Evolutionary conservation across 768 basidiomycete species (phyloP).

Genomic region (Chalciporus piperatus): DNA sequence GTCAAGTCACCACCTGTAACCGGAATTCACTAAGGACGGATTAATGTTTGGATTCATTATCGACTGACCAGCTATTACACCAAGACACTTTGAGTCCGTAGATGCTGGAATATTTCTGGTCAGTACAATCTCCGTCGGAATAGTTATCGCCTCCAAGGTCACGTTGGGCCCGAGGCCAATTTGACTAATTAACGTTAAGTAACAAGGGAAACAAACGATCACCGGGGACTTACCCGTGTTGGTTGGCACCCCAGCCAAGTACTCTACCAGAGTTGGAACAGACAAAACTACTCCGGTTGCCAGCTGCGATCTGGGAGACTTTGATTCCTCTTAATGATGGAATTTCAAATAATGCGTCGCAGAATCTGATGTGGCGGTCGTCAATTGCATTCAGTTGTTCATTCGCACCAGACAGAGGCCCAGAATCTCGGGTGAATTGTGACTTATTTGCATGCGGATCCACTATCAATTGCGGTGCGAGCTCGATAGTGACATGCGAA

Average conservation of each 20-base stretch:
- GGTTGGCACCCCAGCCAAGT: conserved; percentile 88
- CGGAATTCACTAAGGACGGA: conserved; percentile 1
- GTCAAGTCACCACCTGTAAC: conserved; percentile 68
- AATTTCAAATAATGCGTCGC: conserved; percentile 70
- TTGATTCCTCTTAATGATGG: conserved; percentile 64
- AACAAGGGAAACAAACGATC: not conserved
- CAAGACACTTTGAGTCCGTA: conserved; percentile 57
- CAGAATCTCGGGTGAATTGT: conserved; percentile 33
- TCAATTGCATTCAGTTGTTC: conserved; percentile 29
- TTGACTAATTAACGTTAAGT: conserved; percentile 49
- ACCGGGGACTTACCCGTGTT: conserved; percentile 57
- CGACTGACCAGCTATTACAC: conserved; percentile 59
- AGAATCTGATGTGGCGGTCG: conserved; percentile 56
- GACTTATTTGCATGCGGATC: conserved; percentile 51
- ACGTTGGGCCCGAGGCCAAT: conserved; percentile 71
- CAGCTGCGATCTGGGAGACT: conserved; percentile 69
- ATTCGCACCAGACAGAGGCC: conserved; percentile 18
- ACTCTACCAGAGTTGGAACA: conserved; percentile 68
- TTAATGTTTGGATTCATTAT: not conserved
- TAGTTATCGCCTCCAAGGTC: conserved; percentile 63
- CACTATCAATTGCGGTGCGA: conserved; percentile 52
- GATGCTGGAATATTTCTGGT: conserved; percentile 52
- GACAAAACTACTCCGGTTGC: conserved; percentile 69
- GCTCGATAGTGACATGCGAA: conserved; percentile 46
- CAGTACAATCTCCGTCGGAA: conserved; percentile 83